A percentile compares a stretch with the other conserved stretches of the same genome.
These are phyloP conservation scores for Exidia glandulosa DNA, from an alignment of 768 basidiomycete genomes.

Conservation along the genomic window DNA sequence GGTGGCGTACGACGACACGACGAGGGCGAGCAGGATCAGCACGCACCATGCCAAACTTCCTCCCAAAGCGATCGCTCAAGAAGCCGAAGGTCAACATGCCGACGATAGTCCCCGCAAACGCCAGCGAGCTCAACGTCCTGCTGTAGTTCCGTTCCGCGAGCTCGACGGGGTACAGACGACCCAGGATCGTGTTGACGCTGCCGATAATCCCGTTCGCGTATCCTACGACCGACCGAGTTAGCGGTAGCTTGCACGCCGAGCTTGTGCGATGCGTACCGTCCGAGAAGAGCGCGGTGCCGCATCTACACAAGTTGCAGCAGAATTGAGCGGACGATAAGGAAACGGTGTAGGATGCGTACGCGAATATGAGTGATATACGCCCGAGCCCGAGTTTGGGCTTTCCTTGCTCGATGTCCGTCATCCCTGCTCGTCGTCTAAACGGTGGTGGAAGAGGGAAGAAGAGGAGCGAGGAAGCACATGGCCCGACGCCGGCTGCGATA, in stretches of 20 bases:
- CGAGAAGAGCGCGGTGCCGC: constrained; percentile 81
- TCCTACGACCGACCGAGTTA: constrained; percentile 28
- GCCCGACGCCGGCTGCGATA: too few species aligned
- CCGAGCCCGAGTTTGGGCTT: too few species aligned
- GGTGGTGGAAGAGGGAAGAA: too few species aligned
- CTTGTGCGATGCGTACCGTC: constrained; percentile 40
- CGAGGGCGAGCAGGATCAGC: background rate
- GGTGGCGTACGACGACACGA: background rate
- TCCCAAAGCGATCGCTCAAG: constrained; percentile 64
- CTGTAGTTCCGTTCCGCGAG: constrained; percentile 47
- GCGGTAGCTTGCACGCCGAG: background rate
- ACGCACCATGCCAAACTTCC: constrained; percentile 76
- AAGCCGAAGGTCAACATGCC: constrained; percentile 67
- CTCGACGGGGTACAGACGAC: constrained; percentile 48
- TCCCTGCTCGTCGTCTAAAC: too few species aligned
- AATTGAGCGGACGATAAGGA: constrained; percentile 2
- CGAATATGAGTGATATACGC: too few species aligned
- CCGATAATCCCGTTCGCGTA: constrained; percentile 70
- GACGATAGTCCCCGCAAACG: constrained; percentile 78
- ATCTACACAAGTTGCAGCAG: constrained; percentile 29
- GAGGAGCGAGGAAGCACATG: too few species aligned
- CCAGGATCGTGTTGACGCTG: constrained; percentile 41
- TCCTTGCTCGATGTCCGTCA: too few species aligned
- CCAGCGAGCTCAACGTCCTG: constrained; percentile 52
- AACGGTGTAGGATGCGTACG: background rate